Evolutionary conservation across 495 filamentous ascomycete species (phyloP), one percentile per base, ranked within the genome.

Genomic region (Aspergillus sparsus): DNA sequence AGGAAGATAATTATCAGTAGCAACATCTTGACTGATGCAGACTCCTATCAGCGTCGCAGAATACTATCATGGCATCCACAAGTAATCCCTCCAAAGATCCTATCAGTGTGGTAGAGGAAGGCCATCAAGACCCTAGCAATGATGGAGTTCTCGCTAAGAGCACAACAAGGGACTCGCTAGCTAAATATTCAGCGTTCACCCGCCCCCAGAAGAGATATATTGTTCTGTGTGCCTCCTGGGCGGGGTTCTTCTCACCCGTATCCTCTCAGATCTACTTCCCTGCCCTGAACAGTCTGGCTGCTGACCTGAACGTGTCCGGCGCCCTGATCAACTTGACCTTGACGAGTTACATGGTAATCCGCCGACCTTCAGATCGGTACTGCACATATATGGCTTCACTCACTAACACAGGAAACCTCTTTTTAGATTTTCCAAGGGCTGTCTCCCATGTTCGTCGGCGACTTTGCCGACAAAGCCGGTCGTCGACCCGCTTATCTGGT

Each of bases 201-300:
- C 37, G 32, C 13, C 3, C 47, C 0, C 56, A 66, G 49, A 63
- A 63, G 33, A 6, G 53, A 21, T 66, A 58, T 21, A 63, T 63
- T 15, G 52, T 61, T n/a, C 57, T 71, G 42, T 66, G 62, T 27
- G 73, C 69, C 33, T 71, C 73, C 18, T 64, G 65, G 42, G 70
- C 63, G 13, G 75, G 65, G 0, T 66, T 68, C 2, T 80, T 74
- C 21, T 72, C 72, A 5, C 72, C 79, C 0, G 62, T 82, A 8
- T 81, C 79, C 0, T 68, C 77, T 2, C 78, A 74, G 27, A 80
- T 82, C 37, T 84, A 81, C 59, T 78, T 78, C 33, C 81, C 81
- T 8, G 70, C 77, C 1, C 31, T 84, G 18, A 74, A 78, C 52
- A 62, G 70, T 3, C 68, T 84, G 6, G 65, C 75, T 1, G 51